Evolutionary conservation across 1,284 basidiomycete species (phyloP).

Genomic region (Rhodotorula sp.): DNA sequence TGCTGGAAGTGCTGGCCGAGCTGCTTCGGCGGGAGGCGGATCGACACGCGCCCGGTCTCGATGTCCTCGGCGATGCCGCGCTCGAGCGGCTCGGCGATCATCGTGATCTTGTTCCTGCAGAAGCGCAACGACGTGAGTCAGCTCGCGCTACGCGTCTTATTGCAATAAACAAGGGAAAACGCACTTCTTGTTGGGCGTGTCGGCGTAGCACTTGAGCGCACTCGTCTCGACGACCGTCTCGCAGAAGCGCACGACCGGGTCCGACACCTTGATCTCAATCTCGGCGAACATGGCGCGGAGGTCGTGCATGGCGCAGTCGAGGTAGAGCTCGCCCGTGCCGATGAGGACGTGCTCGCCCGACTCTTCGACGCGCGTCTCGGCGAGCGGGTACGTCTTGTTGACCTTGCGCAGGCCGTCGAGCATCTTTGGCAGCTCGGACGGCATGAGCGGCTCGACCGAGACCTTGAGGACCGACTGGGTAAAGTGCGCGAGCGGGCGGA

Average conservation of each 20-base stretch:
- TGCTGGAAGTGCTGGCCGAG: conserved; percentile 90
- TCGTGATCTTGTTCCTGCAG: conserved; percentile 86
- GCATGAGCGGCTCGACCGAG: conserved; percentile 95
- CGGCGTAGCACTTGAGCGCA: conserved; percentile 96
- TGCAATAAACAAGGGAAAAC: conserved; percentile 32
- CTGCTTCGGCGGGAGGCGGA: conserved; percentile 90
- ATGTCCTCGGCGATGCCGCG: conserved; percentile 91
- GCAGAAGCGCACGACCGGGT: conserved; percentile 97
- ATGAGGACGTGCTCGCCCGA: conserved; percentile 96
- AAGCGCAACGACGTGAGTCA: neutral
- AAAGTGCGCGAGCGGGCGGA: conserved; percentile 92
- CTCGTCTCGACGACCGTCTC: conserved; percentile 99
- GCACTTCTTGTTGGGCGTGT: conserved; percentile 98
- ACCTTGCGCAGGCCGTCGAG: conserved; percentile 91
- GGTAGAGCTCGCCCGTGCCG: conserved; percentile 94
- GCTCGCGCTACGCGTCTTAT: neutral
- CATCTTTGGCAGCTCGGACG: conserved; percentile 98
- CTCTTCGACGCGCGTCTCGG: conserved; percentile 95
- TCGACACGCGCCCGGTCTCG: conserved; percentile 83
- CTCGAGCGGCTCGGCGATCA: conserved; percentile 96
- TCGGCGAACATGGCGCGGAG: conserved; percentile 88
- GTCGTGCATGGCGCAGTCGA: conserved; percentile 97
- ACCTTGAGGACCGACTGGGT: conserved; percentile 98
- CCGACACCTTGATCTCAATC: conserved; percentile 99
- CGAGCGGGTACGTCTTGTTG: conserved; percentile 96